Evolutionary conservation across 2,329 filamentous ascomycete genomes (phyloP).

Genomic region (Alternaria ethzedia): DNA sequence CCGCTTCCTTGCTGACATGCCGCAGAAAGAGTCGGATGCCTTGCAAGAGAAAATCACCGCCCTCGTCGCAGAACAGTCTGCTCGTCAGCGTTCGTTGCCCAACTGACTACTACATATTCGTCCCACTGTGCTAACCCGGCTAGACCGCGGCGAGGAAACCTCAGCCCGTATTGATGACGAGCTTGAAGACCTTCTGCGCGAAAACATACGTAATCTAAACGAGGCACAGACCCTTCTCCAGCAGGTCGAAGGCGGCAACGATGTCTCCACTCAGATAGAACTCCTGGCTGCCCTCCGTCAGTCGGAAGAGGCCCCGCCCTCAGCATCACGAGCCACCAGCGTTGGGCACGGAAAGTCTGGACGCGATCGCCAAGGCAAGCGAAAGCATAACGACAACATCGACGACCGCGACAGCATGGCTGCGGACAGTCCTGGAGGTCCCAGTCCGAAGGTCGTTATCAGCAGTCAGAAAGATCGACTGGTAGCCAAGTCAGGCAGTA

Average conservation of each 20-base stretch:
- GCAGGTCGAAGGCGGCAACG: slow-evolving; percentile 50
- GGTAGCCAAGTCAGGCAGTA: slow-evolving; percentile 50
- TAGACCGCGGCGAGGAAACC: slow-evolving; percentile 44
- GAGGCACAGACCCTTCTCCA: slow-evolving; percentile 53
- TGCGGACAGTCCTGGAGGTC: slow-evolving; percentile 45
- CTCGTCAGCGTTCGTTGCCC: slow-evolving; percentile 32
- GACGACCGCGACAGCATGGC: slow-evolving; percentile 50
- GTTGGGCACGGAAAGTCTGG: slow-evolving; percentile 43
- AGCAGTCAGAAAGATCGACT: slow-evolving; percentile 40
- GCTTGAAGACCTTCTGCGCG: slow-evolving; percentile 55
- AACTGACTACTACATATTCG: background rate
- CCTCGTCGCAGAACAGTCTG: slow-evolving; percentile 36
- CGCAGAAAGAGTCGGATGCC: slow-evolving; percentile 39
- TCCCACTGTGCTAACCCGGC: slow-evolving; percentile 7
- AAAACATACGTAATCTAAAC: slow-evolving; percentile 57
- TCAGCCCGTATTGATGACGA: slow-evolving; percentile 53
- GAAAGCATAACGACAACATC: slow-evolving; percentile 44
- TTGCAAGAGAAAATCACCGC: slow-evolving; percentile 42
- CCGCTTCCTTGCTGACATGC: slow-evolving; percentile 6
- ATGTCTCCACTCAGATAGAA: slow-evolving; percentile 51
- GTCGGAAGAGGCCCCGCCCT: slow-evolving; percentile 50
- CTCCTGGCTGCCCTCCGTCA: slow-evolving; percentile 56
- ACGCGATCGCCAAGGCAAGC: slow-evolving; percentile 46
- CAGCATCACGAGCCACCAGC: slow-evolving; percentile 45
- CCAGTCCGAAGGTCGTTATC: slow-evolving; percentile 45